Evolutionary conservation across 1,139 yeast genomes (phyloP).

Genomic region (Pichia sp.): DNA sequence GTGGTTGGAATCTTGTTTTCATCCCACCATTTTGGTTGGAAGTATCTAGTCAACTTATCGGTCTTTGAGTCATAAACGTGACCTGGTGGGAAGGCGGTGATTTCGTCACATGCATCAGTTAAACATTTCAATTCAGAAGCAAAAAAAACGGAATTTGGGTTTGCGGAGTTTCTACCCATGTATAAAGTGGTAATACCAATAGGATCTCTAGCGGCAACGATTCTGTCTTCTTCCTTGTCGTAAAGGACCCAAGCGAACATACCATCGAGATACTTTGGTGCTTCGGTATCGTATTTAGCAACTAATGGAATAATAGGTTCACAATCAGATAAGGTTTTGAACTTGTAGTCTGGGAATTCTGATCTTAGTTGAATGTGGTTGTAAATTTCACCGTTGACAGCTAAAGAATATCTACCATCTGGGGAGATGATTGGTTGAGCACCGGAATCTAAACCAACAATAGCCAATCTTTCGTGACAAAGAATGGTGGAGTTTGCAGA

Average conservation of each 20-base stretch:
- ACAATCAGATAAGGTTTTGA: constrained; percentile 88
- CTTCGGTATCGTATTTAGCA: constrained; percentile 77
- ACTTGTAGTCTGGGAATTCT: constrained; percentile 61
- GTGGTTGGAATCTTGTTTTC: constrained; percentile 61
- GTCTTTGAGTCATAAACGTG: constrained; percentile 91
- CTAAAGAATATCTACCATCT: constrained; percentile 64
- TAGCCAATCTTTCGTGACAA: constrained; percentile 93
- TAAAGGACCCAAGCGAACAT: constrained; percentile 95
- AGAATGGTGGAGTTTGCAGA: constrained; percentile 70
- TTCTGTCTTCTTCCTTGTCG: constrained; percentile 76
- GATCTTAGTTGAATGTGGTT: constrained; percentile 88
- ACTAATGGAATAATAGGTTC: constrained; percentile 94
- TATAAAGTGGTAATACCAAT: constrained; percentile 94
- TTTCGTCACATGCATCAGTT: constrained; percentile 88
- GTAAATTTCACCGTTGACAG: constrained; percentile 97
- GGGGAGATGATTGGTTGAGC: constrained; percentile 91
- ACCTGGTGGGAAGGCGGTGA: constrained; percentile 96
- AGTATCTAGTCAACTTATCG: constrained; percentile 79
- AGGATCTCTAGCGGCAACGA: constrained; percentile 97
- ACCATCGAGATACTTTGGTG: constrained; percentile 92
- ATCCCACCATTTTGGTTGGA: constrained; percentile 93
- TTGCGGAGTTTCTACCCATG: constrained; percentile 74
- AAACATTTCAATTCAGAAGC: constrained; percentile 94
- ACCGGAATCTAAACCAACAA: constrained; percentile 92
- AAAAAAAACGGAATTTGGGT: constrained; percentile 74